Base-by-base conservation (phyloP, 345 rosid genomes). In the Garcia nutans region DNA sequence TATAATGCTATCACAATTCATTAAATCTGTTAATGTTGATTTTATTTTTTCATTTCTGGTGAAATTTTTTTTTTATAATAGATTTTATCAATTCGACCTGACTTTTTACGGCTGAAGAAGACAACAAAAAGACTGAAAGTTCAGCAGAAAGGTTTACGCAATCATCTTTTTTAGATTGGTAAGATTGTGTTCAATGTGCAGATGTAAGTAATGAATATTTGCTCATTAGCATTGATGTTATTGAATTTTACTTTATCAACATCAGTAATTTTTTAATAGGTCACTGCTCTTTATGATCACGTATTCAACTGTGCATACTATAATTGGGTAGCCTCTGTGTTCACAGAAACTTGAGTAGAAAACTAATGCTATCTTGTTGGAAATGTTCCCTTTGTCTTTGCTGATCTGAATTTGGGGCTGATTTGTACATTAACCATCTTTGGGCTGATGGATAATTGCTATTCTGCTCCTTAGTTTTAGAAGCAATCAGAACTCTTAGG, bases 71-170 rank as follows among this genome's bases (percentile, higher is more conserved):
- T 63, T 49, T 70, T 50, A 77, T 80, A 84, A 74, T 90, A 89
- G 90, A 85, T 87, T 84, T 86, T 86, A 82, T 83, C 87, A 83
- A 82, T 81, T 84, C 89, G 4, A 83, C 89, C 81, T 82, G 80
- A 82, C 86, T 79, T 87, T 87, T 83, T 81, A 82, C 72, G 88
- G 68, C 90, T 70, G 83, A 89, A 84, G 92, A 84, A 73, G 91
- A 73, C 89, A 74, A 76, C 84, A 76, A 81, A 85, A 77, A 77
- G 87, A 87, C 86, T 82, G 82, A 89, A 86, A 86, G 87, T 84
- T 79, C 86, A 77, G 87, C 81, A 70, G 85, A 79, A 86, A 83
- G 89, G 86, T 86, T 87, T 83, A 77, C 88, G 49, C 83, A 49
- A 68, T 81, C 88, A 63, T 83, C 88, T 74, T 77, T 69, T 76